Evolutionary conservation across 306 rosid genomes (phyloP).

Genomic region (Prunus mume): DNA sequence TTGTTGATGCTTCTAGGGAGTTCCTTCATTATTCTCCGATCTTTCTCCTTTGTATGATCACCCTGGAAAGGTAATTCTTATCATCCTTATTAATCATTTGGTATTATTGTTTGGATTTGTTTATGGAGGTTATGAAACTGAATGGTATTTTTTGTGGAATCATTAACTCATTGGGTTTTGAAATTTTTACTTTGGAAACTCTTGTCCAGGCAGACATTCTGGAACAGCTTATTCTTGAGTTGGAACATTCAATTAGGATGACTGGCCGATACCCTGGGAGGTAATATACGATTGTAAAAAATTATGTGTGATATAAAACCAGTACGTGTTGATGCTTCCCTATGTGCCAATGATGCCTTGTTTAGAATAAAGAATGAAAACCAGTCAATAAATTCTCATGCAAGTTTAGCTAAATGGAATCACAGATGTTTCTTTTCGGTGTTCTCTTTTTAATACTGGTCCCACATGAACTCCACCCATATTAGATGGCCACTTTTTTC

Average conservation of each 20-base stretch:
- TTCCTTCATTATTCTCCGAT: slow-evolving; percentile 93
- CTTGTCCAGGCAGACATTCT: slow-evolving; percentile 84
- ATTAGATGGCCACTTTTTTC: no score
- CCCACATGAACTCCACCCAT: no score
- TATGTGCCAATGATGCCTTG: no score
- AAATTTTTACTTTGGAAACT: slow-evolving; percentile 16
- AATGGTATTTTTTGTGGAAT: not conserved
- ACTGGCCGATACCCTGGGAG: slow-evolving; percentile 75
- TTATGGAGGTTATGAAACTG: not conserved
- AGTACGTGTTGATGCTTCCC: no score
- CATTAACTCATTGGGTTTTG: slow-evolving; percentile 17
- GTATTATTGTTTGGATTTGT: slow-evolving; percentile 8
- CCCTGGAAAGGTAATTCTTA: slow-evolving; percentile 76
- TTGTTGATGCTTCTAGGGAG: slow-evolving; percentile 67
- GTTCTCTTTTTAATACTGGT: no score
- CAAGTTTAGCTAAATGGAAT: no score
- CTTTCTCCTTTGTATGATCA: slow-evolving; percentile 90
- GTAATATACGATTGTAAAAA: slow-evolving; percentile 29
- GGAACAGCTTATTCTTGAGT: slow-evolving; percentile 76
- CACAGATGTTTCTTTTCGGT: no score
- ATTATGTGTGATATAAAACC: not conserved
- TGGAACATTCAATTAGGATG: slow-evolving; percentile 67
- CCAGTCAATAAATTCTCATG: no score
- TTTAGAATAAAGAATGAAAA: no score
- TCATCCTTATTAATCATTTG: slow-evolving; percentile 15